Percentiles rank a stretch among this genome's conserved stretches.
Conservation (phyloP, 1,139 yeast species). For the Yamadazyma conglobata region DNA sequence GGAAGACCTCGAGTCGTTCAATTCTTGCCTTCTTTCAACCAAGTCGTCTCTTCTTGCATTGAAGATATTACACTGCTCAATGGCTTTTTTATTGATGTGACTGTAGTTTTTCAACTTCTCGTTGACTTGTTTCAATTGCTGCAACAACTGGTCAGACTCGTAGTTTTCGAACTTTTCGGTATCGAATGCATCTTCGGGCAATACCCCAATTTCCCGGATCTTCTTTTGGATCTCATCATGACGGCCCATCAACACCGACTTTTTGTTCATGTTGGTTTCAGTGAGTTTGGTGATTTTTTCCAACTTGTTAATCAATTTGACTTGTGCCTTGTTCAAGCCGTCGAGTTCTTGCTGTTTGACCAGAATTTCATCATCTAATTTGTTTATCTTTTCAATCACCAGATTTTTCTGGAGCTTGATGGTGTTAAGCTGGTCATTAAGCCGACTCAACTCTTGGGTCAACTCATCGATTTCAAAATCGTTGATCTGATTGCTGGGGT, state of each 20-base stretch:
- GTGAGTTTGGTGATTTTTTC: conserved; percentile 63
- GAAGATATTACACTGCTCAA: conserved; percentile 78
- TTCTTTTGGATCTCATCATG: conserved; percentile 71
- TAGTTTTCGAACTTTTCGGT: conserved; percentile 37
- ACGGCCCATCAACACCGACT: conserved; percentile 56
- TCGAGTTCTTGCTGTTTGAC: conserved; percentile 39
- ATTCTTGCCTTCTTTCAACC: conserved; percentile 60
- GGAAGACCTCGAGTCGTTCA: conserved; percentile 67
- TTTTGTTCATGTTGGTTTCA: conserved; percentile 64
- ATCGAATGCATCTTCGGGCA: conserved; percentile 81
- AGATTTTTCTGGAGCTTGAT: conserved; percentile 18
- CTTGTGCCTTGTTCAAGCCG: conserved; percentile 57
- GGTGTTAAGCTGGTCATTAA: conserved; percentile 22
- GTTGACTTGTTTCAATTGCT: conserved; percentile 54
- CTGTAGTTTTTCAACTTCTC: conserved; percentile 59
- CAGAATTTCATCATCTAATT: conserved; percentile 30
- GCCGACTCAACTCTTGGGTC: conserved; percentile 22
- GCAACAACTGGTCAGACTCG: conserved; percentile 52
- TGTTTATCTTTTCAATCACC: conserved; percentile 20
- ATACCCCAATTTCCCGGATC: conserved; percentile 78
- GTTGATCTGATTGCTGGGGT: conserved; percentile 22
- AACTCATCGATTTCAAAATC: conserved; percentile 41
- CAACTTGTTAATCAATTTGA: conserved; percentile 49
- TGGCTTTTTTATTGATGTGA: conserved; percentile 86
- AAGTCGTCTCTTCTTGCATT: conserved; percentile 70